Evolutionary conservation across 306 rosid species (phyloP).

Genomic region (Casuarina cunninghamiana): DNA sequence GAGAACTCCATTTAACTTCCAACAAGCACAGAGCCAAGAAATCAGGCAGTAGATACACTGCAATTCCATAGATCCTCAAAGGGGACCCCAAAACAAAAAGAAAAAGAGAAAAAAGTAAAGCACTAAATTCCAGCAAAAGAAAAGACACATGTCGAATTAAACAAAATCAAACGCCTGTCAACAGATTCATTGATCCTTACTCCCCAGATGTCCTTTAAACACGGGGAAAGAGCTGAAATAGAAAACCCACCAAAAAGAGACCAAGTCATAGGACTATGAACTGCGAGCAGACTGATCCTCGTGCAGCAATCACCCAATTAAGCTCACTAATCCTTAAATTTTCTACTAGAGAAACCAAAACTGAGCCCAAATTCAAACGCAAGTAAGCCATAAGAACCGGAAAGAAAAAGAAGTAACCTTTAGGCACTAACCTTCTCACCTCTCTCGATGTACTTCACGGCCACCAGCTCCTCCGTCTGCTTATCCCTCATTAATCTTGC

Average conservation of each 20-base stretch:
- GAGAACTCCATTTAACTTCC: background rate
- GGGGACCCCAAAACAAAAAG: too few relatives aligned
- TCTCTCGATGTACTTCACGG: conserved; percentile 96
- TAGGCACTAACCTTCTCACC: conserved; percentile 84
- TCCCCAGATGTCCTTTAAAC: background rate
- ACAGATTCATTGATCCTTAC: background rate
- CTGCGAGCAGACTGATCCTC: background rate
- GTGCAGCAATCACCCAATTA: background rate
- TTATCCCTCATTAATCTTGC: conserved; percentile 94
- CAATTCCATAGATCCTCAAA: background rate
- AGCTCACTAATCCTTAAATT: background rate
- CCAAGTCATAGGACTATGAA: too few relatives aligned
- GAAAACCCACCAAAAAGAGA: background rate
- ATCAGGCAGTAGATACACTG: background rate
- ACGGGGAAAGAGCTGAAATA: background rate
- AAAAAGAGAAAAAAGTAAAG: background rate
- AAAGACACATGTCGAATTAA: background rate
- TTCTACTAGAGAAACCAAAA: background rate
- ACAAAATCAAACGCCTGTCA: background rate
- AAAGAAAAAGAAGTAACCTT: background rate
- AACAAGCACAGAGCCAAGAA: background rate
- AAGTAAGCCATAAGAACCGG: background rate
- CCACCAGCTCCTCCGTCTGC: conserved; percentile 86
- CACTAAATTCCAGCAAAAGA: background rate
- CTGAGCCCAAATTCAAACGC: background rate